Evolutionary conservation across 345 rosid genomes (phyloP), one percentile per base, ranked within the genome.

Genomic region (Citropsis articulata): DNA sequence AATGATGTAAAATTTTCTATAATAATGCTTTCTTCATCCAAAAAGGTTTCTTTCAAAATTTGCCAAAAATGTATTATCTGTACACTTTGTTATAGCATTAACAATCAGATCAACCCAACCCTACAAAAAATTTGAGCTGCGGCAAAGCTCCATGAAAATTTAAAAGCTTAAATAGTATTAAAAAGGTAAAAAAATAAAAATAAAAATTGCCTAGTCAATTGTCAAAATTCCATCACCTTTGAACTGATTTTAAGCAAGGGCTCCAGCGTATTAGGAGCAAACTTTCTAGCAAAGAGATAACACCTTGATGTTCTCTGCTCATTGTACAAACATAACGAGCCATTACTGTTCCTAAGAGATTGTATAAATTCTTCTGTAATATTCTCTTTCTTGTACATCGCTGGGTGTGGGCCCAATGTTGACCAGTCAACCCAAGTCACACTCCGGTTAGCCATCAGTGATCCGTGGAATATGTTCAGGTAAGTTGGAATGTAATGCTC

Each of bases 401-500:
- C 97, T 7, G 98, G 98, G 79, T 95, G 98, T 0, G 98, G 98
- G 10, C 97, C 98, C 0, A 93, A 93, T 63, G 84, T n/a, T 0
- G 98, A 90, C 98, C 98, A 95, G 76, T 95, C 88, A 2, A 95
- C 98, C 94, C 97, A 91, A 18, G 98, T 95, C 72, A 93, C 93
- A 0, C 85, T 90, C 78, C 98, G 84, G 66, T 95, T 95, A 0
- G 98, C 88, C 71, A 80, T 93, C 60, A 83, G 75, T 5, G 90
- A 77, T 62, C 98, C 97, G 1, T 93, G 91, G 85, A 91, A 90
- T 86, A 95, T 93, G 88, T 95, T 90, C 72, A 93, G 69, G 83
- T 82, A 89, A 33, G 98, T 95, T 0, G 98, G 94, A 69, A 95
- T 87, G 84, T 89, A 95, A 85, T 95, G 98, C 81, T 95, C 98